Evolutionary conservation across 306 rosid species (phyloP), one percentile per base, ranked within the genome.

Genomic region (Trifolium repens): DNA sequence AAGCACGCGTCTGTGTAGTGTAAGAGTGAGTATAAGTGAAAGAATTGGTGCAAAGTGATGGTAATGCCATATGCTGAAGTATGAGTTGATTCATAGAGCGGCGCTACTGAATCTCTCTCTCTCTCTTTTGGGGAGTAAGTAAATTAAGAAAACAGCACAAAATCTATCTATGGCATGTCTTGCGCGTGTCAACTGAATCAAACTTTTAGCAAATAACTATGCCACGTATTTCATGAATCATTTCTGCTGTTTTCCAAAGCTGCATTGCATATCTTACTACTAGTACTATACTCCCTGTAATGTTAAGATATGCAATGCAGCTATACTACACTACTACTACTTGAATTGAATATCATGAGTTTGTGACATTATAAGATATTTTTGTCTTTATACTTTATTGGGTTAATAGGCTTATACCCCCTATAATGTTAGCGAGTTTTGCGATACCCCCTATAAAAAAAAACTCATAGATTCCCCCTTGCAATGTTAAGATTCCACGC

Each of bases 111-210:
- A 50, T 64, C 37, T 2, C 37, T 2, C 11, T 12, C 14, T 46
- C 1, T 11, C 4, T 12, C 3, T 6, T 27, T 27, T 2, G 32
- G 32, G 32, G 32, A 3, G 32, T 27, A 30, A 30, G 34, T 30
- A 30, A 4, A 32, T 9, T 49, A 22, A 30, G 35, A 47, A 47
- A 12, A 14, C 37, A 59, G 24, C 44, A 60, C 49, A 19, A 24
- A 76, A 32, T 40, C 8, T 60, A 34, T 58, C 35, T 44, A 13
- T 3, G 79, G 79, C 79, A 80, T 80, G 83, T 0, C 47, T 58
- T 80, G 63, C 79, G 74, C 74, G 80, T 76, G 80, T 76, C 80
- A 67, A 17, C 0, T 3, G 58, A n/a, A 53, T 53, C 59, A 53
- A 53, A 53, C 7, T 39, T 69, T 69, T 26, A 0, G 16, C n/a